Base-by-base conservation (phyloP, 768 basidiomycete species). In the Panus rudis region DNA sequence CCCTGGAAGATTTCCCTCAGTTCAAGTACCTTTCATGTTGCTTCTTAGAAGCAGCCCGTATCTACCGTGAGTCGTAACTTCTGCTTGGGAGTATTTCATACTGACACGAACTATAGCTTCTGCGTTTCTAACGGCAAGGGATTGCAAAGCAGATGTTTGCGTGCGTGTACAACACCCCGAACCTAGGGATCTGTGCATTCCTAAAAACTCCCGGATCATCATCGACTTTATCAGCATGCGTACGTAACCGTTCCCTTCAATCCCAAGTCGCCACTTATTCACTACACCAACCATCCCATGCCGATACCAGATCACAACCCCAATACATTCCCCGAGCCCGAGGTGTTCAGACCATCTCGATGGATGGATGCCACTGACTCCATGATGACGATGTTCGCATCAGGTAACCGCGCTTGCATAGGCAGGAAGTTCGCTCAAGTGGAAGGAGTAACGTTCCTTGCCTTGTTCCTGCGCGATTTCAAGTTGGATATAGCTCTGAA, bases 371-470 rank as follows among this genome's bases (percentile, higher is more conserved):
- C 48, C 8, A 16, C 33, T 6, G 33, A 35, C n/a, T 14, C 33
- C 6, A 6, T 7, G n/a, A 35, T 16, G 33, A 53, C 56, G 14
- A 38, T 43, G 28, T 65, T 65, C 41, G 48, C 54, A n/a, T 37
- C 47, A 11, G 63, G 62, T 3, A 61, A 61, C 10, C 42, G 62
- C 4, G 54, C 46, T 14, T 65, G 63, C 32, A 47, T 62, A 17
- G 63, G 62, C 12, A 48, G 52, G 14, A 55, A 59, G 42, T 64
- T 64, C 43, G 63, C 59, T 13, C 37, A 44, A 16, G 46, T 49
- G 4, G 60, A 62, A 45, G 47, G 50, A 2, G 43, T 61, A 6
- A 52, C 49, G 31, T 53, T 63, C 39, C 41, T 64, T 6, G 49
- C 53, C 2, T 32, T 46, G 13, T 39, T 63, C n/a, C 52, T 64